Evolutionary conservation across 177 flowering plant species (phyloP), one percentile per base, ranked within the genome.

Genomic region (Vitis hybrid): DNA sequence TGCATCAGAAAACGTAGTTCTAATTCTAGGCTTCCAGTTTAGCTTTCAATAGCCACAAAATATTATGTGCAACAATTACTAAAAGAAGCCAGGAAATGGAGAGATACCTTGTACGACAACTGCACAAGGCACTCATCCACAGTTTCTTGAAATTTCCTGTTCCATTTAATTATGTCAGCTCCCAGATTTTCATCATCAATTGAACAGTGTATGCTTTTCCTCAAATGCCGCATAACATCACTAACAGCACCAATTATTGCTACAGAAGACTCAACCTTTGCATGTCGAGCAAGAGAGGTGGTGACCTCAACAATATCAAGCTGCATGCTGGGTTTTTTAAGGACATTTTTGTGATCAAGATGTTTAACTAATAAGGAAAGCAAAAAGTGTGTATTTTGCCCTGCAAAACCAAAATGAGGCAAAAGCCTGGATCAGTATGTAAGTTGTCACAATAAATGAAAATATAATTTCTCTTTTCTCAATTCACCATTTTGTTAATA

Each of bases 281-380:
- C 79, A 19, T 84, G 81, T 67, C 79, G 81, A 68, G 89, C 87
- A 65, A 96, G 91, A 66, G 78, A 76, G 21, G 92, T 83, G 50
- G 87, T 83, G 64, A 93, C 90, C 73, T 80, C 80, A 63, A 93
- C 82, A 78, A 96, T 90, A 67, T 90, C 86, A 48, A 96, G 82
- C 82, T 92, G 97, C 95, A 93, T 92, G 52, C 81, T 82, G 7
- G 97, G 97, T 70, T 86, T 79, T 80, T 91, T 90, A 49, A 87
- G 80, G 51, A 96, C 98, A 80, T 79, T 88, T 79, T 92, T 92
- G 74, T 96, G 97, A 78, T 92, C 99, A 70, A 96, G 89, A 79
- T 93, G 99, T 83, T 93, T 96, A 61, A 96, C 74, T 73, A 96
- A 77, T 69, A 86, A 83, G 65, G 98, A 87, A 51, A 96, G 75